Evolutionary conservation across 1,284 basidiomycete species (phyloP), one percentile per base, ranked within the genome.

Genomic region (Meripilus lineatus): DNA sequence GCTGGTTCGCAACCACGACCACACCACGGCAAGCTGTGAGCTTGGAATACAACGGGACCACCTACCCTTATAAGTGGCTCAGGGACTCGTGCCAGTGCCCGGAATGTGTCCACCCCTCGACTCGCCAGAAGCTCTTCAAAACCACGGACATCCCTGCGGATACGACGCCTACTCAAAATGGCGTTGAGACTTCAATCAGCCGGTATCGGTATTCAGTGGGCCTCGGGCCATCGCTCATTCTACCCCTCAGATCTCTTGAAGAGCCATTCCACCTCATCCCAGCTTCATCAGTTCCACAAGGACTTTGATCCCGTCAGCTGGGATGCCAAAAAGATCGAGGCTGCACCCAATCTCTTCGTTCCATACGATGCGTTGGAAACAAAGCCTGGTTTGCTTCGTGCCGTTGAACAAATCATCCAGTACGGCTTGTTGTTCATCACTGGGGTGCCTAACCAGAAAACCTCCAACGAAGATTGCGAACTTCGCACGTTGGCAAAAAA

Each of bases 61-160:
- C 44, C 5, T 57, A 57, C 18, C 57, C 70, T 4, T 69, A 57
- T 44, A 55, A 66, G 48, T 68, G 71, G 62, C 69, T 85, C 4
- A 69, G 79, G 17, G 81, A 84, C 54, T 66, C 74, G 0, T 84
- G 81, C 52, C 67, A 67, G 28, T 79, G 79, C 50, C 55, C 64
- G 0, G 50, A 59, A 6, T 79, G 79, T 52, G 61, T 82, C 1
- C 75, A 84, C 52, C 70, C 74, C 0, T 67, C 69, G 2, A 82
- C 76, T 0, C 61, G 64, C 8, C 82, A 85, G 58, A 81, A 79
- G 51, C 70, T 92, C 1, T 83, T 85, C 58, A 68, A 77, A 39
- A 80, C 87, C 0, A 79, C 83, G 0, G 83, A 88, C 66, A 68
- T 85, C 4, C 71, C 76, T 1, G 48, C 55, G 3, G 66, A 73